Percentiles rank a stretch among this genome's conserved stretches.
Conservation (phyloP, 495 filamentous ascomycete species). For the Rusavskia elegans region DNA sequence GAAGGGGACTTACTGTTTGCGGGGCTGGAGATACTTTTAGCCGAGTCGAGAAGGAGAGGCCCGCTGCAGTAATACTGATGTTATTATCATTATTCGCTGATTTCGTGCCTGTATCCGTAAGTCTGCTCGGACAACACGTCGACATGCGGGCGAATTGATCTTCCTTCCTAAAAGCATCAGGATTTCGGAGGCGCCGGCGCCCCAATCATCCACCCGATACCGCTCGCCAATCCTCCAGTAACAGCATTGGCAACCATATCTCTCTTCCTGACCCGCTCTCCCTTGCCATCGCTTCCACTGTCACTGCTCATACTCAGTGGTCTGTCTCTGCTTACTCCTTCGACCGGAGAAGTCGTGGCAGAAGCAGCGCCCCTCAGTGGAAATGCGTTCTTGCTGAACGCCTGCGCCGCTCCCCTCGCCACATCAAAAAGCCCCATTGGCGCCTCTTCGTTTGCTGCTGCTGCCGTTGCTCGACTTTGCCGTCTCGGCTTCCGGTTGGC, state of each 20-base stretch:
- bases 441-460: constrained; percentile 45
- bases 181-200: constrained; percentile 14
- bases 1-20: too few relatives aligned
- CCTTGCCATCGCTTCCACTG: constrained; percentile 14
- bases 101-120: too few relatives aligned
- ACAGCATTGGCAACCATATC: constrained; percentile 67
- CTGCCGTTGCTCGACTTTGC: constrained; percentile 12
- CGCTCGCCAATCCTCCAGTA: constrained; percentile 57
- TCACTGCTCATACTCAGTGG: constrained; percentile 11
- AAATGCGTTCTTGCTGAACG: constrained; percentile 49
- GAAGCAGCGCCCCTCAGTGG: constrained; percentile 23
- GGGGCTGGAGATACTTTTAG: too few relatives aligned
- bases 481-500: constrained; percentile 25
- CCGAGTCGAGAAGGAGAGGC: too few relatives aligned
- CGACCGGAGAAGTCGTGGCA: neutral
- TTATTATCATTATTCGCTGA: too few relatives aligned
- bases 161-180: too few relatives aligned
- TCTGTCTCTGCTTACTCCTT: neutral
- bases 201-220: constrained; percentile 75
- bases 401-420: constrained; percentile 64
- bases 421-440: constrained; percentile 93
- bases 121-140: too few relatives aligned
- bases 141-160: too few relatives aligned
- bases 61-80: too few relatives aligned
- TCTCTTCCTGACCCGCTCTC: constrained; percentile 49